Conservation (phyloP, 495 filamentous ascomycete genomes). For the Penicillium arizonense region DNA sequence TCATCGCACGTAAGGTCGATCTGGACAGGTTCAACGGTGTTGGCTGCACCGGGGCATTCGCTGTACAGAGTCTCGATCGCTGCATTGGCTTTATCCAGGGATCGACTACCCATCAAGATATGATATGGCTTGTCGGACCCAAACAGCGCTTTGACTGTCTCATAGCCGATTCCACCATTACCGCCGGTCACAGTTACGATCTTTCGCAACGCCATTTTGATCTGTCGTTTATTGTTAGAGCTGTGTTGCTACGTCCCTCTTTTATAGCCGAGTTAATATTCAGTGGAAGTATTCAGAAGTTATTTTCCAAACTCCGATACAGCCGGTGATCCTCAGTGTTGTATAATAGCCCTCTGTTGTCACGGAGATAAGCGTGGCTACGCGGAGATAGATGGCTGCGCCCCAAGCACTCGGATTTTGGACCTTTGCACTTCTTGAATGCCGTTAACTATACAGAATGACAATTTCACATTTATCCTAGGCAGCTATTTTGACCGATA, state of each 20-base stretch:
- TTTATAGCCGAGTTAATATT: not conserved
- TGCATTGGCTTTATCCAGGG: slow-evolving; percentile 4
- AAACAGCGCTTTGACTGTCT: slow-evolving; percentile 13
- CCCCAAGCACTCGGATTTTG: too few relatives aligned
- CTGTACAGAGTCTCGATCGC: slow-evolving; percentile 7
- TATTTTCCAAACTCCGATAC: slow-evolving; percentile 11
- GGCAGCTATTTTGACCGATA: too few relatives aligned
- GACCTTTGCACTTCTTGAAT: too few relatives aligned
- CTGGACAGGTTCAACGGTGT: slow-evolving; percentile 13
- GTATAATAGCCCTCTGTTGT: too few relatives aligned
- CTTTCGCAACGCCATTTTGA: slow-evolving; percentile 7
- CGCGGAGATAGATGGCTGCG: too few relatives aligned
- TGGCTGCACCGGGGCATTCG: slow-evolving; percentile 1
- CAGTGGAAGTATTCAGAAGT: not conserved
- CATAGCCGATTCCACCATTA: slow-evolving; percentile 15
- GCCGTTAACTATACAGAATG: too few relatives aligned
- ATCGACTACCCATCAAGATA: slow-evolving; percentile 12
- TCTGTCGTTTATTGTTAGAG: not conserved
- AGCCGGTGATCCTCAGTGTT: not conserved
- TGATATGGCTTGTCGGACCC: slow-evolving; percentile 8
- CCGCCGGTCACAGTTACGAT: slow-evolving; percentile 11
- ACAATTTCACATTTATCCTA: too few relatives aligned
- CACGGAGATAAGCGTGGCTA: slow-evolving; percentile 5
- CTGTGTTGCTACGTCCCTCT: too few relatives aligned
- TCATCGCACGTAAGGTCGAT: slow-evolving; percentile 35